Evolutionary conservation across 306 rosid species (phyloP), one percentile per base, ranked within the genome.

Genomic region (Alnus rubra): DNA sequence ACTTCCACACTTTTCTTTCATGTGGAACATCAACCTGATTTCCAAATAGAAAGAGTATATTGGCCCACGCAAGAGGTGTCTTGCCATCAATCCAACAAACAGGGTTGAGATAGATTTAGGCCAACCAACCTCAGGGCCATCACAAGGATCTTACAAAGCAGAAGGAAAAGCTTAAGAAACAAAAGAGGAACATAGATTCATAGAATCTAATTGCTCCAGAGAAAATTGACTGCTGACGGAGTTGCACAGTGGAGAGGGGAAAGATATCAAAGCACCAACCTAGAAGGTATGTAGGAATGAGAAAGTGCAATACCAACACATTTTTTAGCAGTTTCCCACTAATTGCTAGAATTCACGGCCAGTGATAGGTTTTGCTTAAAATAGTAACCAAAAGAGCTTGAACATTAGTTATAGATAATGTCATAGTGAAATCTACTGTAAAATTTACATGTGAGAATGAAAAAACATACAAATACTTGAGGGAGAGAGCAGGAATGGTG

Each of bases 391-490:
- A 53, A 35, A 78, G 68, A 44, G 9, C 14, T 16, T 50, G 47
- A 71, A 81, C 79, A 11, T 74, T 39, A 19, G 35, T 49, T 78
- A 12, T 63, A 60, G 71, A 55, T 60, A 39, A 71, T 63, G 30
- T 37, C 76, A 18, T 10, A 15, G 45, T 23, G 50, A 33, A 72
- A 15, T 47, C 9, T 4, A 14, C 50, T 68, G 44, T 9, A 78
- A 39, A 69, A 33, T n/a, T 39, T 37, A 54, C 54, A 52, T 5
- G 37, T 13, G 33, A 16, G 63, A 75, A 51, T 15, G 18, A 47
- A 58, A 71, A 74, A 47, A 68, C 31, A 68, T 8, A 11, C 69
- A 68, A 39, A 39, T 42, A 42, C 30, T 2, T n/a, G 31, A 42
- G 15, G 69, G 7, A 63, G 19, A 63, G 68, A 30, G 42, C 37